A percentile compares a stretch with the other conserved stretches of the same genome.
Conservation (phyloP, 345 rosid genomes). For the Balakata baccata region DNA sequence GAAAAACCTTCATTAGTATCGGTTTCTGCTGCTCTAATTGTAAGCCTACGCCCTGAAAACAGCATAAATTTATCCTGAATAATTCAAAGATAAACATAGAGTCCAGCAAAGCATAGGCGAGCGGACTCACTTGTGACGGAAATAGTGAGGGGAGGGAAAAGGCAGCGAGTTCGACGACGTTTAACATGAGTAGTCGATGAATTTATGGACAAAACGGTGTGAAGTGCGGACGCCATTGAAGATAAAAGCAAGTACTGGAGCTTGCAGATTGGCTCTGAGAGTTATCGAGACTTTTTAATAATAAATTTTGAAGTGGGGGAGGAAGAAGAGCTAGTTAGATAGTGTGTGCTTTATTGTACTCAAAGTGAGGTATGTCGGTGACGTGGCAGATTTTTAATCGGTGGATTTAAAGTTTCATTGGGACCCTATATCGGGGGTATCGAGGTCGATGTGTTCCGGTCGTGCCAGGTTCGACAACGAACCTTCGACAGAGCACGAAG, state of each 20-base stretch:
- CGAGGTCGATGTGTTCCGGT: too few species aligned
- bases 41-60: slow-evolving; percentile 59
- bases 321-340: not conserved
- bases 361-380: not conserved
- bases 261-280: slow-evolving; percentile 11
- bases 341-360: not conserved
- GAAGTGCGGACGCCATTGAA: slow-evolving; percentile 64
- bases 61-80: not conserved
- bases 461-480: too few species aligned
- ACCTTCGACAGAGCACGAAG: too few species aligned
- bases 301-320: not conserved
- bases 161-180: slow-evolving; percentile 36
- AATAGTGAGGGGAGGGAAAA: slow-evolving; percentile 35
- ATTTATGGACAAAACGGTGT: slow-evolving; percentile 43
- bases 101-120: slow-evolving; percentile 1
- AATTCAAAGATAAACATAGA: not conserved
- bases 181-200: slow-evolving; percentile 30
- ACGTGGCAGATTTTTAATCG: too few species aligned
- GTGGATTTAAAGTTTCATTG: too few species aligned
- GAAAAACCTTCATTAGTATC: slow-evolving; percentile 69
- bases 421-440: not conserved
- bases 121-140: slow-evolving; percentile 53
- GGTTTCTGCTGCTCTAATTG: slow-evolving; percentile 76
- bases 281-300: not conserved
- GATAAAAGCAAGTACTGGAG: not conserved